Base-by-base conservation (phyloP, 208 protist genomes). In the Willaertia magna region DNA sequence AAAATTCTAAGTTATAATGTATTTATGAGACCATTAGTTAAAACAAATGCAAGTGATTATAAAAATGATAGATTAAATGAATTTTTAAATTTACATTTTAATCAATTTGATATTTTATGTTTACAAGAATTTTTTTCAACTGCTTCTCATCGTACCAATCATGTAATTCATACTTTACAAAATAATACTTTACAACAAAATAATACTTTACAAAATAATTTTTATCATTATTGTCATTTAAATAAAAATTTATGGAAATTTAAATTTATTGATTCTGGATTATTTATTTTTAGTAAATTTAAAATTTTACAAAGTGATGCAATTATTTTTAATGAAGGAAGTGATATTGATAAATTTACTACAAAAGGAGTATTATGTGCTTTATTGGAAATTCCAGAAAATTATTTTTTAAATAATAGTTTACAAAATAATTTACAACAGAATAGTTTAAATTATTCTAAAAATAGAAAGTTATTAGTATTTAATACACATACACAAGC, bases 1-100 rank as follows among this genome's bases (percentile, higher is more conserved):
- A 67, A 67, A 67, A 34, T 81, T 52, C 44, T 81, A 40, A 51
- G 20, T 7, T 81, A 81, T 12, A 81, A 81, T 81, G 42, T 81
- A 34, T 81, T 81, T 51, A 81, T 81, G 76, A 81, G 76, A 51
- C 76, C 76, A 51, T 34, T 81, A 30, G 76, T 81, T 34, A 47
- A 81, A 39, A 81, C 76, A 26, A 81, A 81, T 51, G 11, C 3
- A 1, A 51, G 76, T 51, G 76, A 51, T 78, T 78, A 78, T 78
- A 78, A 78, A 78, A 39, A 78, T 78, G 74, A 26, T 22, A 11
- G 74, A 26, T 22, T 78, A 12, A 14, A 42, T 26, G 74, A 46
- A 18, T 49, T 81, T 6, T 51, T 51, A 4, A 30, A 51, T 7
- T 9, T 16, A 42, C 26, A 51, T 20, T n/a, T 26, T 34, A 3